Evolutionary conservation across 805 yeast genomes (phyloP).

Genomic region (Metschnikowia lochheadii): DNA sequence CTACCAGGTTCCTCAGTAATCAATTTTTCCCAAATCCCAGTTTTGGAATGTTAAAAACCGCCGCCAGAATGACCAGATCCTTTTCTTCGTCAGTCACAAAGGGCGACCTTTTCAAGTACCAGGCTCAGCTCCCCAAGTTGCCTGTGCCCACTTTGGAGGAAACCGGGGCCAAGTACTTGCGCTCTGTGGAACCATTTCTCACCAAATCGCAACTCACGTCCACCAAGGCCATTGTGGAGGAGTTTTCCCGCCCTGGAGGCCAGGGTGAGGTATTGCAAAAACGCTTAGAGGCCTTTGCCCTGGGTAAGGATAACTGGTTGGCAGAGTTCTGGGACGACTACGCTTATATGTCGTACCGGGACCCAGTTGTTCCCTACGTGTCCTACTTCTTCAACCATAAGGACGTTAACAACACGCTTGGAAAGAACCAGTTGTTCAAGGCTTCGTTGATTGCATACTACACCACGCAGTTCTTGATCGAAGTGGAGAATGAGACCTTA

Average conservation of each 20-base stretch:
- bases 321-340: constrained; percentile 90
- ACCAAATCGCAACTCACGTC: constrained; percentile 46
- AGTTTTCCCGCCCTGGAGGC: constrained; percentile 60
- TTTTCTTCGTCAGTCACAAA: constrained; percentile 31
- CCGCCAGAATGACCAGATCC: constrained; percentile 16
- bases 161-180: constrained; percentile 66
- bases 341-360: constrained; percentile 86
- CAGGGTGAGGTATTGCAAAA: constrained; percentile 65
- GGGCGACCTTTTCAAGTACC: constrained; percentile 71
- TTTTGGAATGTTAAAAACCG: constrained; percentile 14
- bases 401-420: constrained; percentile 56
- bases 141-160: constrained; percentile 82
- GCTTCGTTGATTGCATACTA: constrained; percentile 72
- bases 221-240: constrained; percentile 56
- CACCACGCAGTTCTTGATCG: constrained; percentile 61
- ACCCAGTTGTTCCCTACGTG: constrained; percentile 92
- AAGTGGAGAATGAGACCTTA: constrained; percentile 65
- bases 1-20: too few relatives aligned
- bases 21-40: background rate
- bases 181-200: constrained; percentile 67
- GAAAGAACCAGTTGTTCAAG: constrained; percentile 61
- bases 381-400: constrained; percentile 86
- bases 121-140: constrained; percentile 68
- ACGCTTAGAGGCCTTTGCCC: constrained; percentile 56
- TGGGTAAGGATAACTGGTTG: constrained; percentile 78